A percentile compares a stretch with the other conserved stretches of the same genome.
Conservation (phyloP, 306 rosid species). For the Casuarina equisetifolia region DNA sequence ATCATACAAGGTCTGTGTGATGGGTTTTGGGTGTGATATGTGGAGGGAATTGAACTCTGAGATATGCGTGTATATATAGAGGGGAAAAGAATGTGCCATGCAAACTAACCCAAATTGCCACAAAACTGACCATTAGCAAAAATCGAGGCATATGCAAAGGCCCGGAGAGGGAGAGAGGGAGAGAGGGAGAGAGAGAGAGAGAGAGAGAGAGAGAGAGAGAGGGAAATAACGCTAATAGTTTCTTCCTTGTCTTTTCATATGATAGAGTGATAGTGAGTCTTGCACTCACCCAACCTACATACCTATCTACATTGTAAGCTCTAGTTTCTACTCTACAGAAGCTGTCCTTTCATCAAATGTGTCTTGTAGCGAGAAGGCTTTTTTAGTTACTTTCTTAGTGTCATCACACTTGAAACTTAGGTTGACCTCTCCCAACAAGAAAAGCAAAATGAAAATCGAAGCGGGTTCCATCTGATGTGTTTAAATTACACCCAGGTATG, state of each 20-base stretch:
- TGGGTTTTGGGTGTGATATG: not conserved
- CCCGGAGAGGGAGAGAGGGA: not conserved
- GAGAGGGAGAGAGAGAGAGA: too few species aligned
- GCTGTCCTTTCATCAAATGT: too few species aligned
- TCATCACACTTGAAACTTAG: too few species aligned
- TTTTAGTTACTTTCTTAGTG: too few species aligned
- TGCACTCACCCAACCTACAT: not conserved
- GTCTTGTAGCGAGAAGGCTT: too few species aligned
- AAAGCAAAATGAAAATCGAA: too few species aligned
- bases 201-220: too few species aligned
- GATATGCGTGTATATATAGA: not conserved
- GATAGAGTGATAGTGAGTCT: not conserved
- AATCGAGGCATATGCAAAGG: not conserved
- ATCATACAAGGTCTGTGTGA: not conserved
- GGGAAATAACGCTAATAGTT: not conserved
- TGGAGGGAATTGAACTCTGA: not conserved
- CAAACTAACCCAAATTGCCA: not conserved
- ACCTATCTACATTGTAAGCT: not conserved
- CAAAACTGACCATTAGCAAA: not conserved
- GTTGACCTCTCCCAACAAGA: too few species aligned
- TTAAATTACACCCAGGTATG: too few species aligned
- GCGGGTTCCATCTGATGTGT: too few species aligned
- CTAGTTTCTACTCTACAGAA: not conserved
- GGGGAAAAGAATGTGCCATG: not conserved
- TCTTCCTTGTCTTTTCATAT: not conserved